Base-by-base conservation (phyloP, 352 stramenopile species). In the Pythium monospermum region DNA sequence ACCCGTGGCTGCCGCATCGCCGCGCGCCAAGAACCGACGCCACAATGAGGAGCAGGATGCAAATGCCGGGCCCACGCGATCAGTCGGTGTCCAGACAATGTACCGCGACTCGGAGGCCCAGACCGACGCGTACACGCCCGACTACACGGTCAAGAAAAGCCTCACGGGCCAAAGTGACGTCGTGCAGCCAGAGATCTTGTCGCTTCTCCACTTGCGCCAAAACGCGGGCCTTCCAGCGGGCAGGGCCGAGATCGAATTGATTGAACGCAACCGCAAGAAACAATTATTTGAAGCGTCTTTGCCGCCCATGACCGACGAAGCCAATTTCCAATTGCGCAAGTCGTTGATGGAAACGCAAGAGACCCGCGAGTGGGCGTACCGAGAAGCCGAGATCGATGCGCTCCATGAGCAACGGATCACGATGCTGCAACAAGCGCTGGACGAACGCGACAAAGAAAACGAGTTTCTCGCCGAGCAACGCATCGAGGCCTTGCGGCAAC, bases 301-400 rank as follows among this genome's bases (percentile, higher is more conserved):
- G 32, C 93, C 91, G 16, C 92, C 93, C 4, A 97, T 97, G 75
- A 98, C 93, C 13, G 93, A 98, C 61, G 93, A 98, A 50, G 92
- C 88, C 6, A 95, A 71, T 32, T 95, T 98, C 41, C 27, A 79
- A 21, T 50, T 98, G 22, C 83, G 93, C 12, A 97, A 98, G 53
- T 58, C 49, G 21, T 91, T 98, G 67, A 89, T 98, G 64, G 89
- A 97, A 66, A 66, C 84, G 42, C 91, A 98, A 59, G 93, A 98
- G 59, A 83, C 85, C 22, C 69, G 69, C 26, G 90, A 96, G 50
- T 97, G 86, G 76, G 73, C 80, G 26, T 85, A 88, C 43, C 76
- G 87, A 10, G 88, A 97, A 64, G 64, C 66, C n/a, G 87, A 97
- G 53, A 93, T 97, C 33, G 86, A 97, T 45, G 64, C 65, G 6